phyloP scores from a whole-genome alignment of 2,329 filamentous ascomycete genomes.

The Trichoderma sp. region DNA sequence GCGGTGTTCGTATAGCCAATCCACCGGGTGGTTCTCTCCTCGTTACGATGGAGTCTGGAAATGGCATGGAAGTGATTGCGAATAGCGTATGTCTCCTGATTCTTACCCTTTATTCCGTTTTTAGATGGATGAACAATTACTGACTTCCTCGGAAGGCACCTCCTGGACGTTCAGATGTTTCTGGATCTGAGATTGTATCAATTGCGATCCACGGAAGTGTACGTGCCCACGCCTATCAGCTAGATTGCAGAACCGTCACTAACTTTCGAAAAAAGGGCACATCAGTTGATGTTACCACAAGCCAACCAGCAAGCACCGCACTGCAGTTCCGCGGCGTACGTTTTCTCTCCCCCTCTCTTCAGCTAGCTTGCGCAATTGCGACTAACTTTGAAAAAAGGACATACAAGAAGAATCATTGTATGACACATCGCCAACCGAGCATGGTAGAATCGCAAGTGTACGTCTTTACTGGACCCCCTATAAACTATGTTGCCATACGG shows the following conservation, averaged over 20 bases:
- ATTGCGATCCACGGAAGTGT: constrained; percentile 22
- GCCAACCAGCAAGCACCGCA: not conserved
- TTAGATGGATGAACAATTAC: constrained; percentile 3
- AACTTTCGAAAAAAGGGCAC: constrained; percentile 19
- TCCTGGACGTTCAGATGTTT: constrained; percentile 15
- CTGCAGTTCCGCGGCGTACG: constrained; percentile 7
- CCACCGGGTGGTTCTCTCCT: not conserved
- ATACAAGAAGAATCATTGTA: not conserved
- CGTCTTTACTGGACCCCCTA: not conserved
- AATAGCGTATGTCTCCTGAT: constrained; percentile 23
- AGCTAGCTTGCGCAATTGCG: constrained; percentile 11
- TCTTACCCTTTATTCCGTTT: not conserved
- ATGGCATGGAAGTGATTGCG: not conserved
- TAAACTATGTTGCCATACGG: not conserved
- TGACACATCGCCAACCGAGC: not conserved
- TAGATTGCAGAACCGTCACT: constrained; percentile 3
- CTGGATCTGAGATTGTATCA: constrained; percentile 18
- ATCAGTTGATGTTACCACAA: constrained; percentile 1
- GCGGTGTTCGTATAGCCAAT: not conserved
- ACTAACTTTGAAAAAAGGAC: constrained; percentile 20
- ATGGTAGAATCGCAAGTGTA: constrained; percentile 12
- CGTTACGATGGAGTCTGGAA: not conserved
- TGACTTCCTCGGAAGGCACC: constrained; percentile 26
- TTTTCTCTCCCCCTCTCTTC: not conserved
- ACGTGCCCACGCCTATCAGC: constrained; percentile 13